Base-by-base conservation (phyloP, 2,329 filamentous ascomycete genomes). In the Zopfia rhizophila region DNA sequence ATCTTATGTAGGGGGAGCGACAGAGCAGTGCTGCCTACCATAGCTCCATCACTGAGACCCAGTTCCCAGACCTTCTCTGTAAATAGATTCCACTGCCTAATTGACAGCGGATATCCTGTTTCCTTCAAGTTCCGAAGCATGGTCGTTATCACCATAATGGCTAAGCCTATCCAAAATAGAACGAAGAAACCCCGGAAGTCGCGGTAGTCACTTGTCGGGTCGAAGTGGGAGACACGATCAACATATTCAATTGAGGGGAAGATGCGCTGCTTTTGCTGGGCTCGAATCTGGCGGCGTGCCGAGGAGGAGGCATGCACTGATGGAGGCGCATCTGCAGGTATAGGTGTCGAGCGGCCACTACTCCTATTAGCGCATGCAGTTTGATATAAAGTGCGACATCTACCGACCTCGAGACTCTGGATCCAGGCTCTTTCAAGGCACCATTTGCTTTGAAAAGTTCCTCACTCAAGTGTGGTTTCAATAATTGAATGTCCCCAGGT, bases 151-250 rank as follows among this genome's bases (percentile, higher is more conserved):
- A 92, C 91, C 92, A 99, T 96, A 72, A 99, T 96, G 58, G 90
- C 90, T 48, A 99, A 80, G 7, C 91, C 91, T 56, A 99, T 93
- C 94, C 94, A 99, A 76, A 99, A 99, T 25, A 99, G 83, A 41
- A 94, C 90, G 76, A 97, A 99, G 82, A 99, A 99, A 67, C 94
- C 94, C 61, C 91, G 86, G 70, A 99, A 99, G 73, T 99, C 91
- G 64, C 86, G 86, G 70, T 97, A 92, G 64, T 96, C 91, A 72
- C 90, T 96, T 37, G 84, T 82, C 0, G 92, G 91, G 67, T 99
- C 94, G 69, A 99, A 96, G 75, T 99, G 93, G 13, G 93, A 97
- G 16, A 97, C 87, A 45, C 94, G 88, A 49, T 89, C 87, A 28
- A 90, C 84, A 75, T 93, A 99, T 64, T 96, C 90, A 67, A 96